phyloP scores from a whole-genome alignment of 1,139 yeast genomes.

The Hansenula lynferdii region DNA sequence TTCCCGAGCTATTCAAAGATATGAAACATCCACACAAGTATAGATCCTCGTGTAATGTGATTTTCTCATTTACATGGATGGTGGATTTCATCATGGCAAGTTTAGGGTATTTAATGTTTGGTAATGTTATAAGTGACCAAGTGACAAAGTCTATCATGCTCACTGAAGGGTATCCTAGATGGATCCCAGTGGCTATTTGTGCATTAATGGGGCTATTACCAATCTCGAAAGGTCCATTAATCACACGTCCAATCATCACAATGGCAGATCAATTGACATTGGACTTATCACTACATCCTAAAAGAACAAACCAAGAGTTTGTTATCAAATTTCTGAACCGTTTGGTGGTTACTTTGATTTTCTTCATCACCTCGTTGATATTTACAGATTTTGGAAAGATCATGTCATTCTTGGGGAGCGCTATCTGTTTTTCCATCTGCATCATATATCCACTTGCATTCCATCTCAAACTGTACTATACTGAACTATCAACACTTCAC shows the following conservation, averaged over 20 bases:
- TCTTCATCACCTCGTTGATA: slow-evolving; percentile 40
- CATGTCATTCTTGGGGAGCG: slow-evolving; percentile 69
- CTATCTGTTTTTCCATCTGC: slow-evolving; percentile 71
- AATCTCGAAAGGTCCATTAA: slow-evolving; percentile 71
- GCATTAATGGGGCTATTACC: slow-evolving; percentile 68
- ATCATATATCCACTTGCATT: slow-evolving; percentile 63
- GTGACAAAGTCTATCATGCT: slow-evolving; percentile 63
- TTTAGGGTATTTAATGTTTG: slow-evolving; percentile 78
- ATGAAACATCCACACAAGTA: slow-evolving; percentile 59
- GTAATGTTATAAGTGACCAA: slow-evolving; percentile 59
- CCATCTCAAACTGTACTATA: slow-evolving; percentile 35
- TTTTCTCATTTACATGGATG: slow-evolving; percentile 53
- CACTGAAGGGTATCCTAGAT: slow-evolving; percentile 62
- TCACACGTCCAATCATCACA: slow-evolving; percentile 69
- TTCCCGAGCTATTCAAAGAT: slow-evolving; percentile 65
- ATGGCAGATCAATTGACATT: slow-evolving; percentile 42
- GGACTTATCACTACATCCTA: slow-evolving; percentile 3
- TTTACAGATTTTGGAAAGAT: slow-evolving; percentile 69
- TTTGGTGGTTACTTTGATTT: slow-evolving; percentile 11
- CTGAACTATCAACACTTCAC: slow-evolving; percentile 7
- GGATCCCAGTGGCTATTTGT: slow-evolving; percentile 52
- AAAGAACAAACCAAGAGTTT: neutral
- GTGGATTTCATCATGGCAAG: slow-evolving; percentile 66
- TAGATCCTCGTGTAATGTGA: slow-evolving; percentile 33
- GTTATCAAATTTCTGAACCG: slow-evolving; percentile 12